Conservation (phyloP, 495 filamentous ascomycete species). For the Lepidopterella palustris region DNA sequence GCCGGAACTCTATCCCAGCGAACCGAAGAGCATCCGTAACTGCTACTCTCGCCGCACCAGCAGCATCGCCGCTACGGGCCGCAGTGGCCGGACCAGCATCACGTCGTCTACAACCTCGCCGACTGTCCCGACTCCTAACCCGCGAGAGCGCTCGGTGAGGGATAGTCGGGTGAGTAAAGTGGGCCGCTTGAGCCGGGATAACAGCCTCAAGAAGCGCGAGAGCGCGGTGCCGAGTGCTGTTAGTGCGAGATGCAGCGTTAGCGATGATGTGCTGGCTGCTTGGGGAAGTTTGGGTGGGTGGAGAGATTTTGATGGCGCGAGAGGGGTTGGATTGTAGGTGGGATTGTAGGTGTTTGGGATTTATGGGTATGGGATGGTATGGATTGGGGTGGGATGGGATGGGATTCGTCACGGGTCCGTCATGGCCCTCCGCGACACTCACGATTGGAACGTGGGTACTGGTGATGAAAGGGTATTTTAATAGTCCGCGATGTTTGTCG, state of each 20-base stretch:
- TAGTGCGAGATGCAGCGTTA: constrained; percentile 34
- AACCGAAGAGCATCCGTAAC: background rate
- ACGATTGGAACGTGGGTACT: too few species aligned
- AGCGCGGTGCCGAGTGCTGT: constrained; percentile 4
- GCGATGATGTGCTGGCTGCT: constrained; percentile 39
- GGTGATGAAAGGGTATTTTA: too few species aligned
- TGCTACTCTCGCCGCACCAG: background rate
- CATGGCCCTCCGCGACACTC: too few species aligned
- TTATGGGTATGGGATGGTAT: too few species aligned
- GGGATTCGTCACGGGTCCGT: too few species aligned
- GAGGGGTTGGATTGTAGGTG: background rate
- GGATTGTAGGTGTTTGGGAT: too few species aligned
- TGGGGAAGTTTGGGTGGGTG: constrained; percentile 37
- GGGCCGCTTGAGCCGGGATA: constrained; percentile 10
- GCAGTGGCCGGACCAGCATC: background rate
- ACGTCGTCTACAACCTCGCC: background rate
- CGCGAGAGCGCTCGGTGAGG: background rate
- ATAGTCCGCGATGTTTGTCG: too few species aligned
- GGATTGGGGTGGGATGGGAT: too few species aligned
- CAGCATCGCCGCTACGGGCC: background rate
- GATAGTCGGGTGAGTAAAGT: background rate
- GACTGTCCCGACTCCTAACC: constrained; percentile 1
- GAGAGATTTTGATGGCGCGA: constrained; percentile 9
- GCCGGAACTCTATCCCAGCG: background rate
- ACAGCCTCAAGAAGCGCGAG: constrained; percentile 13